Conservation (phyloP, 2,329 filamentous ascomycete species). For the Periconia macrospinosa region DNA sequence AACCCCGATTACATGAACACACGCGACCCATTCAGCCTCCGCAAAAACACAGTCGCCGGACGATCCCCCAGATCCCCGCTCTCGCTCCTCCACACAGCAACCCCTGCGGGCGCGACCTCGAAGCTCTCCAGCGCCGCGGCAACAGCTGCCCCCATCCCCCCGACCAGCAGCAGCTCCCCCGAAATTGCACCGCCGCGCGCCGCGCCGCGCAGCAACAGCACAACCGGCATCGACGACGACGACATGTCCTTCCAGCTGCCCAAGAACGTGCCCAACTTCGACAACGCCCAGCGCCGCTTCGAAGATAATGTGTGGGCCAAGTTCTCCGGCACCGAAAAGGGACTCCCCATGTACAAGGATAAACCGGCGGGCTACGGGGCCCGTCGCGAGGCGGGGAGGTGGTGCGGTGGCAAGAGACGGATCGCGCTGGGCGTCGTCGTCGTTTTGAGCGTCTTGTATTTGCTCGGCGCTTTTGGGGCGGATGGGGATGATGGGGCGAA, state of each 20-base stretch:
- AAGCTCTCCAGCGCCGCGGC: slow-evolving; percentile 19
- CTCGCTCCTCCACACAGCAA: not conserved
- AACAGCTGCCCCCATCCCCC: slow-evolving; percentile 23
- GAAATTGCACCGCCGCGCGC: too few relatives aligned
- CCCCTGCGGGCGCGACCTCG: not conserved
- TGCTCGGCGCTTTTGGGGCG: slow-evolving; percentile 57
- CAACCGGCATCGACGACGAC: not conserved
- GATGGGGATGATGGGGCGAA: slow-evolving; percentile 11
- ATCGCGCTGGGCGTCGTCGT: slow-evolving; percentile 56
- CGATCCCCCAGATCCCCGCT: not conserved
- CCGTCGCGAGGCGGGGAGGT: slow-evolving; percentile 58
- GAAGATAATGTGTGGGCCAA: slow-evolving; percentile 47
- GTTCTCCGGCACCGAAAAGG: slow-evolving; percentile 63
- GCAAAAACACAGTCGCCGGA: slow-evolving; percentile 26
- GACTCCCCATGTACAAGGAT: slow-evolving; percentile 97
- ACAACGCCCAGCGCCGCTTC: slow-evolving; percentile 44
- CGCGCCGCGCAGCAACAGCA: too few relatives aligned
- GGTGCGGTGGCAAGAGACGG: slow-evolving; percentile 67
- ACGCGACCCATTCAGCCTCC: slow-evolving; percentile 51
- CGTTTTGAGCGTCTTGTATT: slow-evolving; percentile 66
- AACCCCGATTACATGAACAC: slow-evolving; percentile 41
- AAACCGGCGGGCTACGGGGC: slow-evolving; percentile 78
- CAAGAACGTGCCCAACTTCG: slow-evolving; percentile 46
- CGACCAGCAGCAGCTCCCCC: too few relatives aligned
- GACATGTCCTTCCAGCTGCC: slow-evolving; percentile 48